These are phyloP conservation scores for Hygrophorus pudorinus DNA, from an alignment of 768 basidiomycete genomes.

Conservation along the genomic window DNA sequence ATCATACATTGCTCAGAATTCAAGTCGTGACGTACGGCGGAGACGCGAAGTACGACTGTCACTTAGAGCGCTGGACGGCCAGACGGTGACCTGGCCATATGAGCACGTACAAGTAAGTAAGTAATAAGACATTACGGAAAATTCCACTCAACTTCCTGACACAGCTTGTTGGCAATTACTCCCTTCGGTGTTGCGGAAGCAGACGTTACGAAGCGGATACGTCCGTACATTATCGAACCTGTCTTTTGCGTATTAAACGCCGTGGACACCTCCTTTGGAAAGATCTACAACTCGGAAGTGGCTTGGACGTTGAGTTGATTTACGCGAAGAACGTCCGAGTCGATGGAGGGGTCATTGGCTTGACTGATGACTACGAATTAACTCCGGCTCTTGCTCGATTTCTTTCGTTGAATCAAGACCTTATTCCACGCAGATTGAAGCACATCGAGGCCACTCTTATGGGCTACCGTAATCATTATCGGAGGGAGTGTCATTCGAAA, in stretches of 20 bases:
- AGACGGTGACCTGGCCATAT: slow-evolving; percentile 55
- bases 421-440: slow-evolving; percentile 33
- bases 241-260: slow-evolving; percentile 41
- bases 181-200: slow-evolving; percentile 34
- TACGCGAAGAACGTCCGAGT: slow-evolving; percentile 45
- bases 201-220: slow-evolving; percentile 42
- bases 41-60: slow-evolving; percentile 51
- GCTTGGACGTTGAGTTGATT: slow-evolving; percentile 50
- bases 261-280: slow-evolving; percentile 43
- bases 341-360: slow-evolving; percentile 45
- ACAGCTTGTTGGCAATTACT: slow-evolving; percentile 38
- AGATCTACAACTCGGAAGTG: slow-evolving; percentile 51
- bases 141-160: not conserved
- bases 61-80: slow-evolving; percentile 56
- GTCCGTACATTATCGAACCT: slow-evolving; percentile 33
- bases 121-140: not conserved
- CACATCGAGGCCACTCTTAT: slow-evolving; percentile 37
- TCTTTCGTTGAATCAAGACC: slow-evolving; percentile 42
- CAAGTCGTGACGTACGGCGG: slow-evolving; percentile 33
- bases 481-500: slow-evolving; percentile 43
- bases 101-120: slow-evolving; percentile 40
- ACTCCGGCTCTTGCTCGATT: slow-evolving; percentile 55
- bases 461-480: slow-evolving; percentile 41
- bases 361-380: slow-evolving; percentile 56
- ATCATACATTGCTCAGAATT: slow-evolving; percentile 54